Evolutionary conservation across 2,329 filamentous ascomycete species (phyloP).

Genomic region (Fusarium odoratissimum): DNA sequence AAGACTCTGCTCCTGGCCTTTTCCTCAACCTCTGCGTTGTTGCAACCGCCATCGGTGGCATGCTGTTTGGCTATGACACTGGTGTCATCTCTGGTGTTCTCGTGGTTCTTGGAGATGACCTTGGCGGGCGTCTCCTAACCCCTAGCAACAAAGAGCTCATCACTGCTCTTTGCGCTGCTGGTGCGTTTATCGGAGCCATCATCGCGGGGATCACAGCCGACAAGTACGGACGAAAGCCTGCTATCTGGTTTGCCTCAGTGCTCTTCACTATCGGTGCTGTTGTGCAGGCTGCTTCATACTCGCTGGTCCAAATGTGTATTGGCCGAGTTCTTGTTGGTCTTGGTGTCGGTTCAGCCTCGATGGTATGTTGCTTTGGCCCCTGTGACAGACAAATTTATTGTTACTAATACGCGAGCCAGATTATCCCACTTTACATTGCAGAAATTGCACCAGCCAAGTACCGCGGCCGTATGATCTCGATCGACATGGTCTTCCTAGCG

Average conservation of each 20-base stretch:
- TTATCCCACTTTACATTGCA: conserved; percentile 54
- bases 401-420: neutral
- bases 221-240: conserved; percentile 40
- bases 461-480: conserved; percentile 59
- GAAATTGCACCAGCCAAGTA: conserved; percentile 62
- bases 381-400: accelerated
- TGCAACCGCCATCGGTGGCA: conserved; percentile 1
- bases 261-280: conserved; percentile 40
- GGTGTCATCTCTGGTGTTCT: conserved; percentile 53
- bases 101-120: conserved; percentile 40
- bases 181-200: conserved; percentile 41
- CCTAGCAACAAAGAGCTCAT: conserved; percentile 60
- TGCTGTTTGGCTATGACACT: conserved; percentile 43
- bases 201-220: conserved; percentile 42
- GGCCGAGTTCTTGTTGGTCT: conserved; percentile 59
- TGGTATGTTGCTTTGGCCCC: conserved; percentile 46
- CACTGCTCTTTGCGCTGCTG: conserved; percentile 61
- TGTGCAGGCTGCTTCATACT: conserved; percentile 40
- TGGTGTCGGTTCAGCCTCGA: conserved; percentile 59
- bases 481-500: conserved; percentile 60
- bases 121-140: conserved; percentile 53
- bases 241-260: conserved; percentile 40
- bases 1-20: neutral
- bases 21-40: neutral
- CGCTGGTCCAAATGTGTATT: conserved; percentile 42